A percentile compares a stretch with the other conserved stretches of the same genome.
phyloP scores from a whole-genome alignment of 352 stramenopile species.

The Phytophthora sp. region DNA sequence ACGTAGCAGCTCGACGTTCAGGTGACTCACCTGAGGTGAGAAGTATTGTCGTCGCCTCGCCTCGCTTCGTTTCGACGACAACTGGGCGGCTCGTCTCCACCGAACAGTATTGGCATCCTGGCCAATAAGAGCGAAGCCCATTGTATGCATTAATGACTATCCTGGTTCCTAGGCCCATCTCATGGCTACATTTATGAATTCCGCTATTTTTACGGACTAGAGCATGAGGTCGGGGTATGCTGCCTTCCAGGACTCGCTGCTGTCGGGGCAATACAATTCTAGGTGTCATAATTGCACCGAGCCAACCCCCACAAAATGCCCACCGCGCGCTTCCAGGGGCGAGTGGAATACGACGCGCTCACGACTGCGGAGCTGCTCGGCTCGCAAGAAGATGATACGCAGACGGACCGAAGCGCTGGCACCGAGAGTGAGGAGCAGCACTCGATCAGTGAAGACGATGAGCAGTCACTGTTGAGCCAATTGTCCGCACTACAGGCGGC shows the following conservation, averaged over 20 bases:
- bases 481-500: conserved; percentile 18
- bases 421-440: conserved; percentile 8
- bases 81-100: conserved; percentile 18
- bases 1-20: conserved; percentile 1
- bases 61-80: conserved; percentile 5
- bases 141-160: conserved; percentile 2
- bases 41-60: conserved; percentile 6
- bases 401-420: conserved; percentile 10
- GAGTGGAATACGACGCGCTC: conserved; percentile 24
- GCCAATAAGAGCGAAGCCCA: background rate
- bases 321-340: conserved; percentile 18
- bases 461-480: conserved; percentile 22
- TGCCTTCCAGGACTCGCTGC: background rate
- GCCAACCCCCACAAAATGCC: conserved; percentile 6
- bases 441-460: conserved; percentile 20
- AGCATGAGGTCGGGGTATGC: conserved; percentile 8
- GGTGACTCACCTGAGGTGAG: too few species aligned
- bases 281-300: background rate
- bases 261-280: background rate
- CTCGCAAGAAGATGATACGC: conserved; percentile 18
- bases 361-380: conserved; percentile 27
- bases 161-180: conserved; percentile 4
- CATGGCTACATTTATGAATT: conserved; percentile 26
- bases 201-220: conserved; percentile 32
- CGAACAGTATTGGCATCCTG: conserved; percentile 21